phyloP scores from a whole-genome alignment of 805 yeast species.

The Yamadazyma philogaea region DNA sequence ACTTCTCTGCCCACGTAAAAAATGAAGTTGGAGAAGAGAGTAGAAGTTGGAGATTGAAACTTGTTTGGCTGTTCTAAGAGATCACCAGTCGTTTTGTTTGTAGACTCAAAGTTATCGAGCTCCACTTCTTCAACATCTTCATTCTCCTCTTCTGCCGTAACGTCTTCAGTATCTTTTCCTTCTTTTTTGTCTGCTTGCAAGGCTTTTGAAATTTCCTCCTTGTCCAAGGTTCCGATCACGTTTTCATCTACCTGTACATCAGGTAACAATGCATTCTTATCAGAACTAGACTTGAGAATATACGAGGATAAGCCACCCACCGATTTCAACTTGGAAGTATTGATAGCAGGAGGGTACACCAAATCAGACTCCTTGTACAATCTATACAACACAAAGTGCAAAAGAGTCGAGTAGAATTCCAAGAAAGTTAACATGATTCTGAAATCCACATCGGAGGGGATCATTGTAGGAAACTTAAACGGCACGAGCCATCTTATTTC shows the following conservation, averaged over 20 bases:
- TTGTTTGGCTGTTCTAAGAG: constrained; percentile 62
- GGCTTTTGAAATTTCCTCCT: constrained; percentile 46
- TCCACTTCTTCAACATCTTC: constrained; percentile 23
- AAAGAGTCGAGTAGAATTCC: constrained; percentile 89
- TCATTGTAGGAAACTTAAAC: constrained; percentile 92
- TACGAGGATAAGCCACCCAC: constrained; percentile 87
- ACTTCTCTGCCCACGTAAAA: constrained; percentile 95
- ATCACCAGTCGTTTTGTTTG: constrained; percentile 65
- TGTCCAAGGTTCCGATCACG: constrained; percentile 38
- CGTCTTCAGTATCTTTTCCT: constrained; percentile 14
- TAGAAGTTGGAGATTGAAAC: constrained; percentile 55
- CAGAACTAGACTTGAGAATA: constrained; percentile 58
- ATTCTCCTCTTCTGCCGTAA: constrained; percentile 15
- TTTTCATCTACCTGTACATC: constrained; percentile 17
- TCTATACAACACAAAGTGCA: constrained; percentile 83
- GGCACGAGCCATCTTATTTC: constrained; percentile 96
- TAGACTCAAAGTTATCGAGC: constrained; percentile 71
- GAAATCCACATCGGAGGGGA: constrained; percentile 92
- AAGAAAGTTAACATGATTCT: constrained; percentile 94
- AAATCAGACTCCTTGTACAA: constrained; percentile 82
- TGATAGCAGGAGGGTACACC: constrained; percentile 87
- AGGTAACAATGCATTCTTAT: constrained; percentile 38
- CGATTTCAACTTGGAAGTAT: constrained; percentile 68
- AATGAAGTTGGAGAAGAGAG: constrained; percentile 67
- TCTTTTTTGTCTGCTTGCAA: constrained; percentile 43